These are phyloP conservation scores for Irpex sp. DNA, from an alignment of 1,284 basidiomycete species.

Conservation along the genomic window DNA sequence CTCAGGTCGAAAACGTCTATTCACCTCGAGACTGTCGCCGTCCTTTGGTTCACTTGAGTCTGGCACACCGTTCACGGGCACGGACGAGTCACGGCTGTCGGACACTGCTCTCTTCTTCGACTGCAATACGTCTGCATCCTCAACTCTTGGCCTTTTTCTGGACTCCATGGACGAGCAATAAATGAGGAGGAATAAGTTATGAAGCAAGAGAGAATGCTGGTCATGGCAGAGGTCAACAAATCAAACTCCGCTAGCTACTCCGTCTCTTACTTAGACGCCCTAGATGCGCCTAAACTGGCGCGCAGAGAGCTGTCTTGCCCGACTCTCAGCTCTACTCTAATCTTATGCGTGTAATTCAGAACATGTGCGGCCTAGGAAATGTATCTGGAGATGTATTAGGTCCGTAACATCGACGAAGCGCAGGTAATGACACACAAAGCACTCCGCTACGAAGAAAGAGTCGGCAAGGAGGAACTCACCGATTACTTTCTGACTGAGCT, in stretches of 20 bases:
- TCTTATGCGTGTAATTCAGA: too few species aligned
- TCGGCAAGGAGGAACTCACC: background rate
- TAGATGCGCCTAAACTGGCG: slow-evolving; percentile 6
- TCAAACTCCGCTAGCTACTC: slow-evolving; percentile 17
- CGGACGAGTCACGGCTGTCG: slow-evolving; percentile 63
- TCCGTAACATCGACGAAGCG: background rate
- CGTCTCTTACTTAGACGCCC: slow-evolving; percentile 12
- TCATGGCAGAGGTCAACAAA: slow-evolving; percentile 12
- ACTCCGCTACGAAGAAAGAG: background rate
- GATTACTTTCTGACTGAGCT: background rate
- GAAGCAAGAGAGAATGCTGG: slow-evolving; percentile 12
- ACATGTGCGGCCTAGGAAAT: background rate
- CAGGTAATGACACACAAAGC: background rate
- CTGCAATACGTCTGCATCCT: slow-evolving; percentile 58
- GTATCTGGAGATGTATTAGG: background rate
- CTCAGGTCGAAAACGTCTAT: slow-evolving; percentile 1
- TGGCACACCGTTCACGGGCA: slow-evolving; percentile 62
- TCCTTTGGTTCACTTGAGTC: slow-evolving; percentile 66
- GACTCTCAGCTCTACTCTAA: too few species aligned
- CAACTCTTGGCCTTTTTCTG: slow-evolving; percentile 67
- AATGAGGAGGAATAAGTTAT: slow-evolving; percentile 12
- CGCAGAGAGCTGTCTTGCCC: background rate
- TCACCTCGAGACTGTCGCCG: slow-evolving; percentile 79
- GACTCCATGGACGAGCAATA: slow-evolving; percentile 56
- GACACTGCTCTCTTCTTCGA: slow-evolving; percentile 76